Conservation (phyloP, 306 rosid species). For the Cercis canadensis region DNA sequence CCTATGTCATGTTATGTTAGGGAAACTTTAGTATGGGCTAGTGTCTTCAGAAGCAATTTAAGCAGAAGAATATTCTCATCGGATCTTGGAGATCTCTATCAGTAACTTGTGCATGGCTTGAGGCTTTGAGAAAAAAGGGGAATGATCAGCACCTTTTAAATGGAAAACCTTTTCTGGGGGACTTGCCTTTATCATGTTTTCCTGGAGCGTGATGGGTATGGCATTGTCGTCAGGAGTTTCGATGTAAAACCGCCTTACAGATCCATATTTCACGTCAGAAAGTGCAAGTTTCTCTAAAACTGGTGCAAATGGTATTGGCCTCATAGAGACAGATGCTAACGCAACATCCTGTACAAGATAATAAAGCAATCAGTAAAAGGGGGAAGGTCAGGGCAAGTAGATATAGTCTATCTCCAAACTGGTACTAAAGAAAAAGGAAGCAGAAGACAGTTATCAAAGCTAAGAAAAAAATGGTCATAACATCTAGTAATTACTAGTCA, state of each 20-base stretch:
- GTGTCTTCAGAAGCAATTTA: not conserved
- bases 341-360: constrained; percentile 76
- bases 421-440: no score
- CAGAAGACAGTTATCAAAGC: no score
- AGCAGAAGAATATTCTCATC: constrained; percentile 29
- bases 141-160: constrained; percentile 89
- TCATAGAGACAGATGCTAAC: constrained; percentile 92
- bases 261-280: constrained; percentile 79
- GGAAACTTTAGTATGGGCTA: constrained; percentile 12
- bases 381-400: no score
- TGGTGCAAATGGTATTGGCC: constrained; percentile 88
- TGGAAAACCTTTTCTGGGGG: constrained; percentile 78
- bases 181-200: constrained; percentile 73
- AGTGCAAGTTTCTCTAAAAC: constrained; percentile 81
- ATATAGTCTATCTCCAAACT: no score
- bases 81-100: constrained; percentile 76
- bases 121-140: constrained; percentile 96
- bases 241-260: constrained; percentile 81
- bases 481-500: not conserved
- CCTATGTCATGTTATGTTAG: constrained; percentile 45
- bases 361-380: constrained; percentile 33
- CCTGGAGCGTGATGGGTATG: constrained; percentile 73
- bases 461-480: not conserved
- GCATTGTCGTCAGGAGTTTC: constrained; percentile 92
- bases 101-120: constrained; percentile 93